Percentiles rank a stretch among this genome's conserved stretches.
phyloP scores from a whole-genome alignment of 2,329 filamentous ascomycete genomes.

The Trichoderma semiorbis region DNA sequence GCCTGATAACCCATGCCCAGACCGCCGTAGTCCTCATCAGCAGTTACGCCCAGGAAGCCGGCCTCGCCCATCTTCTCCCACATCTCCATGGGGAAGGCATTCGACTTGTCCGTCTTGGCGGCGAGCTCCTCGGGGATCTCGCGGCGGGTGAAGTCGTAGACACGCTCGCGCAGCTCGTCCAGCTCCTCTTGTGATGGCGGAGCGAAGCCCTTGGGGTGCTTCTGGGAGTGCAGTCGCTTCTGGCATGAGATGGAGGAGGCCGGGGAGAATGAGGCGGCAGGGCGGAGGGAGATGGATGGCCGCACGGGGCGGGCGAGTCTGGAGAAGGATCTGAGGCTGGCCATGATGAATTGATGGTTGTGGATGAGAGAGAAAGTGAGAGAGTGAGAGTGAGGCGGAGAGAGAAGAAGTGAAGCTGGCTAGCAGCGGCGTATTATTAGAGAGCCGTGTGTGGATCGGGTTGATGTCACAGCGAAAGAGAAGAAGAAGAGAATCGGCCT shows the following conservation, averaged over 20 bases:
- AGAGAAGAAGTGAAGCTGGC: not conserved
- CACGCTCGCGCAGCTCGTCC: conserved; percentile 74
- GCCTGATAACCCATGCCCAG: conserved; percentile 93
- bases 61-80: conserved; percentile 93
- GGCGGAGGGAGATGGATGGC: conserved; percentile 31
- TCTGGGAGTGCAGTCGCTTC: conserved; percentile 50
- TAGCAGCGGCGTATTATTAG: not conserved
- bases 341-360: conserved; percentile 30
- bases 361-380: not conserved
- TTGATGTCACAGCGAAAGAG: not conserved
- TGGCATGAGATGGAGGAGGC: conserved; percentile 33
- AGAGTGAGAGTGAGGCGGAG: too few species aligned
- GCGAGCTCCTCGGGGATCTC: conserved; percentile 85
- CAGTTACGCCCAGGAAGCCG: conserved; percentile 88
- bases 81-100: conserved; percentile 86
- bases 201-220: conserved; percentile 60
- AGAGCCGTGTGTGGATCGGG: not conserved
- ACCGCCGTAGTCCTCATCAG: conserved; percentile 87
- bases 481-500: too few species aligned
- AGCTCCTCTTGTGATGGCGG: conserved; percentile 71
- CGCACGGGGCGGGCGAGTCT: conserved; percentile 37
- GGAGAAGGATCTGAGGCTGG: conserved; percentile 38
- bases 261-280: conserved; percentile 33
- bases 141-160: conserved; percentile 84
- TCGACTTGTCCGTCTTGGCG: conserved; percentile 74